phyloP scores from a whole-genome alignment of 345 rosid genomes.

The Erysimum cheiranthoides region DNA sequence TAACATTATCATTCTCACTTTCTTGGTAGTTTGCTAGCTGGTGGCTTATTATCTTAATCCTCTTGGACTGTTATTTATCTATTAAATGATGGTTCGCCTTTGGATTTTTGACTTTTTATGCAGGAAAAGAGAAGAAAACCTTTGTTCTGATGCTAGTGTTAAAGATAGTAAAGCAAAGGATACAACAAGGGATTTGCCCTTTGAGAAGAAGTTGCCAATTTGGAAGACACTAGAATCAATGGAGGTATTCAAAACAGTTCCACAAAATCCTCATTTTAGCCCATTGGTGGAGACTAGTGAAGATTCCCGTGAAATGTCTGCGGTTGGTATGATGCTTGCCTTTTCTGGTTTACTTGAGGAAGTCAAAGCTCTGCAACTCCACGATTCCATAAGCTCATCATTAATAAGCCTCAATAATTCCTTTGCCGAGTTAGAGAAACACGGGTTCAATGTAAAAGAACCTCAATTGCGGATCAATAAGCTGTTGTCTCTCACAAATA shows the following conservation, averaged over 20 bases:
- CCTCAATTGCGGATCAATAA: conserved; percentile 48
- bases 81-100: neutral
- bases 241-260: conserved; percentile 48
- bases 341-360: conserved; percentile 60
- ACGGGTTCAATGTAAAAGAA: conserved; percentile 51
- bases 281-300: conserved; percentile 58
- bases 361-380: conserved; percentile 48
- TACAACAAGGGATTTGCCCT: conserved; percentile 45
- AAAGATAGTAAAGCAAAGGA: conserved; percentile 27
- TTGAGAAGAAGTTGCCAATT: conserved; percentile 54
- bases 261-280: conserved; percentile 71
- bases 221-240: conserved; percentile 69
- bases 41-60: neutral
- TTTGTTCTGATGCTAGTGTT: conserved; percentile 5
- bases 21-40: conserved; percentile 18
- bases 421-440: conserved; percentile 57
- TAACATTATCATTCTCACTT: conserved; percentile 8
- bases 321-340: conserved; percentile 69
- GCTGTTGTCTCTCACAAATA: conserved; percentile 51
- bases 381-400: conserved; percentile 40
- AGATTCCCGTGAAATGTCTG: conserved; percentile 65
- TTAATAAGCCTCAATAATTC: conserved; percentile 53
- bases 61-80: neutral
- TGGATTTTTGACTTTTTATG: neutral
- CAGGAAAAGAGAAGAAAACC: conserved; percentile 17